Evolutionary conservation across 2,329 filamentous ascomycete species (phyloP), one percentile per base, ranked within the genome.

Genomic region (Fusarium sp.): DNA sequence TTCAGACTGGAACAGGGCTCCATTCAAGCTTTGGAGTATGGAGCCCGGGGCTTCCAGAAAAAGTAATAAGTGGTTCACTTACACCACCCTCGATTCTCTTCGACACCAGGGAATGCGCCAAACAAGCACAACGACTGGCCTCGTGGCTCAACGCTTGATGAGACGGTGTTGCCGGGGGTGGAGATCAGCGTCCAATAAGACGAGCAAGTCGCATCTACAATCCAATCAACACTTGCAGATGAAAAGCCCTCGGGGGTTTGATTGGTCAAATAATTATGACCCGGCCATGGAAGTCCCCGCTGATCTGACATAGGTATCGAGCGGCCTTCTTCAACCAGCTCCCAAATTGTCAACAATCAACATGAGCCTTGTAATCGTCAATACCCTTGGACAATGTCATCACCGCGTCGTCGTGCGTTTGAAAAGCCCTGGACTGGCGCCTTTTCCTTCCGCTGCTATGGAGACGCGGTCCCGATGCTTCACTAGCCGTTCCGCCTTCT

Each of bases 221-320:
- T 70, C 66, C 66, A 70, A 70, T 52, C 52, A 69, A 56, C 22
- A 33, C 21, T 52, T 44, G 28, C 40, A 45, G 24, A 26, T 55
- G 43, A 49, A 49, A 67, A 31, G 56, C 66, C 43, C 53, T 46
- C 31, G 52, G 61, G 44, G 52, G 24, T 44, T 46, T 36, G 43
- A 67, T 69, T 70, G 66, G 66, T 26, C 44, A 33, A 45, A 14
- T 14, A 13, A 26, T 63, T 43, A 14, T 42, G 22, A 51, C 57
- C 49, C 50, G 51, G 61, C 42, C 42, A 19, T 19, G 19, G 19
- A 40, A 54, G 55, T 46, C 51, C 28, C 49, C 66, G 57, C 66
- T 67, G 66, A 69, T 70, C 66, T 70, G 66, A 63, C 66, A 69
- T 70, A 24, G 24, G 24, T 24, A 50, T 57, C 44, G 40, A 49